These are phyloP conservation scores for Skeletonema marinoi DNA, from an alignment of 108 stramenopile species.

Conservation along the genomic window DNA sequence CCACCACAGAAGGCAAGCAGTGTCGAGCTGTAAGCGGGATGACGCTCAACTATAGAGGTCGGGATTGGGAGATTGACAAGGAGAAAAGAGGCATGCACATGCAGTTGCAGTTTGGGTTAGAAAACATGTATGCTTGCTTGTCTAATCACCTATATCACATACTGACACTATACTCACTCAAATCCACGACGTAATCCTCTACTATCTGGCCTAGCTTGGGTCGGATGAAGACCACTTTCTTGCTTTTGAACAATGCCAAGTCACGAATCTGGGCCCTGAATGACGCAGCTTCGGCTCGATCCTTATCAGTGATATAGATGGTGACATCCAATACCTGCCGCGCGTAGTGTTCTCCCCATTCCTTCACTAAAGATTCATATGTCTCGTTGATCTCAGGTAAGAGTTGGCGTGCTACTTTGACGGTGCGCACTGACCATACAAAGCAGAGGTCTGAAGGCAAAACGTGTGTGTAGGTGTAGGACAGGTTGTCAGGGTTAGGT, in stretches of 20 bases:
- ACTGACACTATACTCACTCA: slow-evolving; percentile 5
- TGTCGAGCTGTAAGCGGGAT: slow-evolving; percentile 14
- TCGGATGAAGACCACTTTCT: slow-evolving; percentile 22
- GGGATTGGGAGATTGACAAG: neutral
- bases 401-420: slow-evolving; percentile 29
- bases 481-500: neutral
- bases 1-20: slow-evolving; percentile 52
- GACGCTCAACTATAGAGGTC: neutral
- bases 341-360: slow-evolving; percentile 46
- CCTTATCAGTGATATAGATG: slow-evolving; percentile 45
- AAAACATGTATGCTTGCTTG: neutral
- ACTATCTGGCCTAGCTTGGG: slow-evolving; percentile 25
- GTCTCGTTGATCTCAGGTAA: slow-evolving; percentile 38
- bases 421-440: slow-evolving; percentile 47
- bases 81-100: neutral
- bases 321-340: slow-evolving; percentile 32
- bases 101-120: neutral
- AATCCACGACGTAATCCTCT: slow-evolving; percentile 38
- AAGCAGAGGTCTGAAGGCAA: slow-evolving; percentile 26
- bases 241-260: slow-evolving; percentile 14
- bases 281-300: slow-evolving; percentile 14
- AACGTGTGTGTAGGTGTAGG: neutral
- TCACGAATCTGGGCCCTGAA: slow-evolving; percentile 27
- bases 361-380: slow-evolving; percentile 29
- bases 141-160: no score